Evolutionary conservation across 768 basidiomycete genomes (phyloP).

Genomic region (Pilatotrama ljubarskyi): DNA sequence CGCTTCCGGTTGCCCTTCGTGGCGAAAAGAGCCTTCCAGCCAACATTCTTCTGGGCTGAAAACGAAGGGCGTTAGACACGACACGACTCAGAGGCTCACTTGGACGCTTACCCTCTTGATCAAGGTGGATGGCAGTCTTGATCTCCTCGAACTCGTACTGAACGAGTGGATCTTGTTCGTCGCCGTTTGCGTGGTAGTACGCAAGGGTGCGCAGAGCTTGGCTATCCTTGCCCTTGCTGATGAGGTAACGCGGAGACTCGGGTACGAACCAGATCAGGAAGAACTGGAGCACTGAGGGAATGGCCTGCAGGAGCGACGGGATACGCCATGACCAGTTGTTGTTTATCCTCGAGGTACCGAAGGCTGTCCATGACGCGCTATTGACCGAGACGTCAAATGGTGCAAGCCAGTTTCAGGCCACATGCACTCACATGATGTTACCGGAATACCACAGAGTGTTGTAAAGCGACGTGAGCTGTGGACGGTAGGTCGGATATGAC

Average conservation of each 20-base stretch:
- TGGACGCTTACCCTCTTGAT: slow-evolving; percentile 41
- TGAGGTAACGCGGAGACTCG: slow-evolving; percentile 83
- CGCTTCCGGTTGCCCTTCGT: slow-evolving; percentile 75
- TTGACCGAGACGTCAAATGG: not conserved
- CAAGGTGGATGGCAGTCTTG: slow-evolving; percentile 71
- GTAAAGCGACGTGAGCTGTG: slow-evolving; percentile 73
- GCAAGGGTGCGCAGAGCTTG: slow-evolving; percentile 72
- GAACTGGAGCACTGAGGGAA: slow-evolving; percentile 70
- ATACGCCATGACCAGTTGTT: slow-evolving; percentile 82
- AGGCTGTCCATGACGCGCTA: slow-evolving; percentile 79
- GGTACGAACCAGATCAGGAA: slow-evolving; percentile 66
- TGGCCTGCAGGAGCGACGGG: slow-evolving; percentile 70
- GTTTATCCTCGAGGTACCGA: slow-evolving; percentile 71
- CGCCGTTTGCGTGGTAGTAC: slow-evolving; percentile 81
- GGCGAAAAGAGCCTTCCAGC: slow-evolving; percentile 67
- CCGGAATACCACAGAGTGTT: slow-evolving; percentile 89
- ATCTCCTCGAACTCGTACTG: slow-evolving; percentile 80
- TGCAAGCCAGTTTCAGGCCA: not conserved
- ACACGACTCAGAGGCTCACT: not conserved
- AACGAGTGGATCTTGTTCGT: slow-evolving; percentile 68
- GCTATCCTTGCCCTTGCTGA: slow-evolving; percentile 71
- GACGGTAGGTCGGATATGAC: slow-evolving; percentile 83
- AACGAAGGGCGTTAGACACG: not conserved
- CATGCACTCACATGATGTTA: slow-evolving; percentile 59
- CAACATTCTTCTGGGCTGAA: slow-evolving; percentile 54